Evolutionary conservation across 306 rosid genomes (phyloP), one percentile per base, ranked within the genome.

Genomic region (Trichosanthes cucumerina): DNA sequence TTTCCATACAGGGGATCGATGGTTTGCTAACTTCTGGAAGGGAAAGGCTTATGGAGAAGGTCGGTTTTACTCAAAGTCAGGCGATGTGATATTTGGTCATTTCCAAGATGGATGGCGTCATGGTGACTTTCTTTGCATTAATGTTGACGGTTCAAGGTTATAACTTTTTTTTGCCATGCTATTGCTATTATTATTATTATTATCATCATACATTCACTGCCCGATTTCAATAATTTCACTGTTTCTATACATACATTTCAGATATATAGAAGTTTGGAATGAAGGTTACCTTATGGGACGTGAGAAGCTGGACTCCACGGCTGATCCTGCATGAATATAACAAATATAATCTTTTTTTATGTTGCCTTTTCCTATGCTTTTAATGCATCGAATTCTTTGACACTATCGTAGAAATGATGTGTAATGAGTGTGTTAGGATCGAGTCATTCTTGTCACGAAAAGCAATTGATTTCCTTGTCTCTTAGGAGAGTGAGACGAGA

Each of bases 1-100:
- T 85, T 95, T 95, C 79, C 96, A 88, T 78, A 88, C 92, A 1
- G 93, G 96, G 31, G 96, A 95, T 82, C 84, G 97, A 79, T 95
- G 97, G 97, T 95, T 95, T 81, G 92, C 93, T 47, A 95, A 91
- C 88, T 95, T 95, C 88, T 95, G 98, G 97, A 95, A 91, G 88
- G 98, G 98, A 82, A 95, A 91, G 85, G 98, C 98, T 76, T 88
- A 88, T 53, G 98, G 98, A 19, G 97, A 95, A 84, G 93, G 98
- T 49, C 92, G 98, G 39, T 95, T 95, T 83, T 95, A 89, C 83
- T 88, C 97, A 4, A 91, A 88, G 87, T 87, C 90, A 19, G 96
- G 98, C 24, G 92, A 95, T 80, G 91, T 91, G 79, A 77, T 89
- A 86, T 95, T 95, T 76, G 98, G 98, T 59, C 85, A 86, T 84